Percentiles rank a stretch among this genome's conserved stretches.
Conservation (phyloP, 331 rosid species). For the Malus hybrid region DNA sequence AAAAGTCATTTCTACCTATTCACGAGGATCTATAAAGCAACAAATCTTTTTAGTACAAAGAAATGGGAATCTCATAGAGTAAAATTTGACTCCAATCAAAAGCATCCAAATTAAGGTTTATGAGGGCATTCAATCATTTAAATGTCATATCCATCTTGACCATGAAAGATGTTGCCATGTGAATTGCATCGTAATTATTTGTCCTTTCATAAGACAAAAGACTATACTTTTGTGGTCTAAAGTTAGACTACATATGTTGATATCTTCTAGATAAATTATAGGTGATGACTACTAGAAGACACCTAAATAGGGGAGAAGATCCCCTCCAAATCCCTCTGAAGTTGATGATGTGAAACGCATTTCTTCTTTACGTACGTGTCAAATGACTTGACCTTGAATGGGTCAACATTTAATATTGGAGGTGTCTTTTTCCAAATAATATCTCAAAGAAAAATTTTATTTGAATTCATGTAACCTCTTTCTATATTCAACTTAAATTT, state of each 20-base stretch:
- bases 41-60: background rate
- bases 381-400: background rate
- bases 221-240: background rate
- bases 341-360: background rate
- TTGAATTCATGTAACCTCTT: too few species aligned
- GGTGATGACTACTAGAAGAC: background rate
- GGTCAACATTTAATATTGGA: background rate
- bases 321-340: slow-evolving; percentile 1
- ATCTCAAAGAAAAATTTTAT: background rate
- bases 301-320: background rate
- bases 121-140: background rate
- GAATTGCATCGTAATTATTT: background rate
- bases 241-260: background rate
- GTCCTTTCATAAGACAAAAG: background rate
- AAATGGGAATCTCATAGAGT: background rate
- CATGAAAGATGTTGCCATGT: background rate
- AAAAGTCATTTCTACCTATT: background rate
- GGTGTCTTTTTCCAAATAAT: background rate
- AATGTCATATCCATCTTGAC: background rate
- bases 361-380: too few species aligned
- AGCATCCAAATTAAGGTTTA: background rate
- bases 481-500: too few species aligned
- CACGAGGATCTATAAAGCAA: background rate
- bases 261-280: background rate
- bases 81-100: slow-evolving; percentile 6